phyloP scores from a whole-genome alignment of 805 yeast genomes.

The Saccharomyces kudriavzevii region DNA sequence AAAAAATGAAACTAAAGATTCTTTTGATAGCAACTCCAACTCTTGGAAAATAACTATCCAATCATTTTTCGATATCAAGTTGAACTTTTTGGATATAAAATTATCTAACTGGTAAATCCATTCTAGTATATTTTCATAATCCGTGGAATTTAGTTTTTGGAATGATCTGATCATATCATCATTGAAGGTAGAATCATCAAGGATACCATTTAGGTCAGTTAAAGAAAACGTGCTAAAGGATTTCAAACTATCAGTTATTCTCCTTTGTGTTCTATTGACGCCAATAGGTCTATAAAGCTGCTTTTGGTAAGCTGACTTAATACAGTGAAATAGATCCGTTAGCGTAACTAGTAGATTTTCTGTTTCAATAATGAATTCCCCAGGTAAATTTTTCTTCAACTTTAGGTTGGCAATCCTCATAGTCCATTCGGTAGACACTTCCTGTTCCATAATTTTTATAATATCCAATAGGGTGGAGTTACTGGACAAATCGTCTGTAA shows the following conservation, averaged over 20 bases:
- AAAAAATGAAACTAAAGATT: constrained; percentile 49
- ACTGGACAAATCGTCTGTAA: constrained; percentile 57
- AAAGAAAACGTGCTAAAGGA: constrained; percentile 13
- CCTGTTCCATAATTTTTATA: constrained; percentile 59
- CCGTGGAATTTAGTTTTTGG: constrained; percentile 8
- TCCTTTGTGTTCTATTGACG: constrained; percentile 17
- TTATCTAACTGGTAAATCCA: constrained; percentile 60
- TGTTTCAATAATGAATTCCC: constrained; percentile 20
- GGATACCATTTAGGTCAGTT: constrained; percentile 9
- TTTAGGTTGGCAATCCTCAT: constrained; percentile 33
- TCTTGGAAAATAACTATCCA: constrained; percentile 74
- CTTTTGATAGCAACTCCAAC: constrained; percentile 60
- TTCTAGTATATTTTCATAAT: constrained; percentile 41
- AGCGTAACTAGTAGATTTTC: constrained; percentile 24
- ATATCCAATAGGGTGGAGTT: constrained; percentile 55
- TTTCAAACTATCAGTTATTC: constrained; percentile 14
- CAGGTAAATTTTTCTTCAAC: background rate
- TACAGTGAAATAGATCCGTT: constrained; percentile 47
- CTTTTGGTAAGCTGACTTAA: constrained; percentile 62
- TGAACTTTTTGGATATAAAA: constrained; percentile 49
- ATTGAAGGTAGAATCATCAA: constrained; percentile 16
- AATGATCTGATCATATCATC: constrained; percentile 22
- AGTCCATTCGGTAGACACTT: constrained; percentile 47
- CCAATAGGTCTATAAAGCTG: constrained; percentile 56
- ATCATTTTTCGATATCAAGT: constrained; percentile 44